Evolutionary conservation across 805 yeast genomes (phyloP), one percentile per base, ranked within the genome.

Genomic region (Soucietia sequanensis): DNA sequence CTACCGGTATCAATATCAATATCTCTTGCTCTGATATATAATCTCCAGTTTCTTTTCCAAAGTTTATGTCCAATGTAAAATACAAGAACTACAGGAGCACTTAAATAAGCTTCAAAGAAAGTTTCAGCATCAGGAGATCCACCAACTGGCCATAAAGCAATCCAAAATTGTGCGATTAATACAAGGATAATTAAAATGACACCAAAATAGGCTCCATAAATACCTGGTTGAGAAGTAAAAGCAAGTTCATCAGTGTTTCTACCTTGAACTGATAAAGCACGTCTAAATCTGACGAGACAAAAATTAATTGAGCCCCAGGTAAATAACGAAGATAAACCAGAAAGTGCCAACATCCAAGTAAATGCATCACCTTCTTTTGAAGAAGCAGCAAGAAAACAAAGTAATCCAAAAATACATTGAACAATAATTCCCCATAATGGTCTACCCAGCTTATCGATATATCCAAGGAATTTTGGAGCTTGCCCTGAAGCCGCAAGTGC

Each of bases 161-260:
- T 71, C 87, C 91, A 87, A 69, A 87, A 84, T 62, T 84, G 90
- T 20, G 89, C 86, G 37, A 76, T 64, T 40, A 88, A 66, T 42
- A 86, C 80, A 37, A 82, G 56, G 21, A 72, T 24, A 55, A 80
- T 80, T 52, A 88, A 60, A 17, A 60, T 38, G 12, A 76, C 50
- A 35, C 93, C 95, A 54, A 74, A 75, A 41, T 54, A 56, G 1
- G 95, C 81, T 31, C 95, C 95, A 46, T 55, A 62, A 20, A 80
- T 59, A 47, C 95, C 95, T 25, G 74, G 66, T 38, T 79, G 82
- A 4, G 95, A 73, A 30, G 66, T 69, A 61, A 76, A 87, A 0
- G 81, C 70, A 33, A 86, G 65, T 58, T 86, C 93, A 38, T 76
- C 78, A 7, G 80, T 64, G n/a, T 68, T 56, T 65, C 90, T 75